Evolutionary conservation across 1,284 basidiomycete genomes (phyloP).

Genomic region (Phylloboletellus chloephorus): DNA sequence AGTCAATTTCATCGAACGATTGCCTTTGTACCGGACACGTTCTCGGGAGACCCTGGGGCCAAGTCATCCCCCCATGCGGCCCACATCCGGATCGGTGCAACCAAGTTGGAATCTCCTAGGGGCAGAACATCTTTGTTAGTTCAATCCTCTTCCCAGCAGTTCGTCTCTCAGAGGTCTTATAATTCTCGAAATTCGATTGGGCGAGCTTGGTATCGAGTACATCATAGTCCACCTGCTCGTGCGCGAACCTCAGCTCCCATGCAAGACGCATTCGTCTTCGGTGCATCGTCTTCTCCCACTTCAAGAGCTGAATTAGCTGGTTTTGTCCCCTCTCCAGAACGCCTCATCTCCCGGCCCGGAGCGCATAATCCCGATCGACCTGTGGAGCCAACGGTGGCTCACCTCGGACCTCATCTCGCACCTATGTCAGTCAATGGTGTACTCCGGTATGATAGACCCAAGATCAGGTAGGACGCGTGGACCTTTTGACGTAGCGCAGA

Average conservation of each 20-base stretch:
- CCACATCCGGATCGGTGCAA: slow-evolving; percentile 1
- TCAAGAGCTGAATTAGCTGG: background rate
- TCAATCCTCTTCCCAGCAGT: slow-evolving; percentile 13
- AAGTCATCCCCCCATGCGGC: background rate
- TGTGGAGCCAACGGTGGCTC: slow-evolving; percentile 1
- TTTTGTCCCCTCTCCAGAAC: background rate
- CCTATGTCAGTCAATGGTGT: slow-evolving; percentile 16
- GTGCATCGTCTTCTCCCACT: slow-evolving; percentile 1
- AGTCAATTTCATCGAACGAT: slow-evolving; percentile 3
- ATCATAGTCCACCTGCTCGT: slow-evolving; percentile 18
- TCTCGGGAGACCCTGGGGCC: background rate
- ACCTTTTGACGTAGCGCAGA: background rate
- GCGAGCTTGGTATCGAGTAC: slow-evolving; percentile 22
- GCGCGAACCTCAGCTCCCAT: slow-evolving; percentile 5
- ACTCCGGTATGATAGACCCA: slow-evolving; percentile 17
- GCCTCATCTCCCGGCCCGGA: slow-evolving; percentile 9
- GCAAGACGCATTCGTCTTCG: background rate
- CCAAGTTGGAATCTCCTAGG: slow-evolving; percentile 3
- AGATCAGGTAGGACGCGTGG: slow-evolving; percentile 12
- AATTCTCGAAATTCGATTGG: slow-evolving; percentile 19
- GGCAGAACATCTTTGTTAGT: slow-evolving; percentile 11
- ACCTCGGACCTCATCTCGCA: slow-evolving; percentile 4
- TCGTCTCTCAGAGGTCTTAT: slow-evolving; percentile 15
- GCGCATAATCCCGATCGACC: slow-evolving; percentile 9
- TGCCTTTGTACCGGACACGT: background rate